phyloP scores from a whole-genome alignment of 2,329 filamentous ascomycete species.

The Aspergillus fumigatus region DNA sequence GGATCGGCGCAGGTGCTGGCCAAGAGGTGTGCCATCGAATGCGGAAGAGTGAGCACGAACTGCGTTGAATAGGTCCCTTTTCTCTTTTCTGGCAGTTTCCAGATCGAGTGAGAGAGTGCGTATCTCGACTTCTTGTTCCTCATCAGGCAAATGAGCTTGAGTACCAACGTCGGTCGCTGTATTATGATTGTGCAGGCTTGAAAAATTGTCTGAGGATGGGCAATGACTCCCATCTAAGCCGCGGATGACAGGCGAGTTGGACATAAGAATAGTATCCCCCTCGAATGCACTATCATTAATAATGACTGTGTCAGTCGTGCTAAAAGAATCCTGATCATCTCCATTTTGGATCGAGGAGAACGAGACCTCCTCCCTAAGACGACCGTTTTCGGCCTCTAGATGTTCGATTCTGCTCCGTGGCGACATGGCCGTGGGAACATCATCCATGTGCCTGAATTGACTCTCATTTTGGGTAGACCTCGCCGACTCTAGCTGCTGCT shows the following conservation, averaged over 20 bases:
- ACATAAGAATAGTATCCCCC: constrained; percentile 24
- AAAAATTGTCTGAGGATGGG: constrained; percentile 16
- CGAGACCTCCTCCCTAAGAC: constrained; percentile 17
- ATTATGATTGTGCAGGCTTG: constrained; percentile 8
- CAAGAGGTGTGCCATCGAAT: constrained; percentile 18
- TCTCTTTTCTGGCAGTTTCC: constrained; percentile 37
- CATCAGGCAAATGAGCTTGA: constrained; percentile 13
- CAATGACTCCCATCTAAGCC: constrained; percentile 5
- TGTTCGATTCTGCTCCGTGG: constrained; percentile 14
- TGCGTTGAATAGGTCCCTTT: constrained; percentile 36
- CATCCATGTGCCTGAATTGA: constrained; percentile 6
- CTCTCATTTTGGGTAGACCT: constrained; percentile 7
- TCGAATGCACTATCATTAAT: constrained; percentile 26
- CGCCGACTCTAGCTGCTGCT: constrained; percentile 21
- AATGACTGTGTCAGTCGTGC: constrained; percentile 21
- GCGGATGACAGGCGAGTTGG: constrained; percentile 29
- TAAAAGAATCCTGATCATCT: constrained; percentile 1
- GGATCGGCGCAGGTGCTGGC: constrained; percentile 19
- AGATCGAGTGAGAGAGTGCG: constrained; percentile 32
- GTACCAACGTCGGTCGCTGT: constrained; percentile 13
- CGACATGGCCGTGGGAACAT: constrained; percentile 16
- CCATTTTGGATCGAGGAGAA: constrained; percentile 7
- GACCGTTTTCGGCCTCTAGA: constrained; percentile 17
- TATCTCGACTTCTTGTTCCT: constrained; percentile 22
- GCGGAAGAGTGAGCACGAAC: constrained; percentile 30